Evolutionary conservation across 2,329 filamentous ascomycete species (phyloP).

Genomic region (Ceratocystis huliohia): DNA sequence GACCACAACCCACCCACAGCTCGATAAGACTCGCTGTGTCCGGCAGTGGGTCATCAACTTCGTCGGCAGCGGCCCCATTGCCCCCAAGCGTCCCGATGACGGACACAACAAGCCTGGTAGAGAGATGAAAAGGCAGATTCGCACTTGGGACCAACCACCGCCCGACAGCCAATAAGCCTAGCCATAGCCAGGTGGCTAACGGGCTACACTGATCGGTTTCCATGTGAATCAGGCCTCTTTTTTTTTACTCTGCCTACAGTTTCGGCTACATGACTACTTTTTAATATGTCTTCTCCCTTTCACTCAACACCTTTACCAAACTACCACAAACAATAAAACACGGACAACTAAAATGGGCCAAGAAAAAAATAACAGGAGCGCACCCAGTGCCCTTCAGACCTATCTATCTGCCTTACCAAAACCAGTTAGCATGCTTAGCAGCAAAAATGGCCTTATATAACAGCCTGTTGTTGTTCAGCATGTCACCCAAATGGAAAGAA

Average conservation of each 20-base stretch:
- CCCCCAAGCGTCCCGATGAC: constrained; percentile 20
- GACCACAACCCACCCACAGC: constrained; percentile 34
- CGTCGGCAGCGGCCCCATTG: constrained; percentile 32
- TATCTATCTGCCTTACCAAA: background rate
- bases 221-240: too few relatives aligned
- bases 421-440: background rate
- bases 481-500: background rate
- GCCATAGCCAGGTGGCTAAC: background rate
- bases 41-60: constrained; percentile 65
- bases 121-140: constrained; percentile 15
- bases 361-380: too few relatives aligned
- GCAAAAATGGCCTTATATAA: background rate
- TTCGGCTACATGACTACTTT: too few relatives aligned
- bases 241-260: too few relatives aligned
- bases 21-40: constrained; percentile 53
- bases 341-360: too few relatives aligned
- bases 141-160: constrained; percentile 18
- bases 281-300: too few relatives aligned
- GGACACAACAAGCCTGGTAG: constrained; percentile 22
- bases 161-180: constrained; percentile 5
- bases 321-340: too few relatives aligned
- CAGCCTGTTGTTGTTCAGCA: background rate
- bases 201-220: too few relatives aligned
- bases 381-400: background rate
- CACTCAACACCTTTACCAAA: too few relatives aligned